Evolutionary conservation across 805 yeast genomes (phyloP).

Genomic region (Yamadazyma paraphyllophila): DNA sequence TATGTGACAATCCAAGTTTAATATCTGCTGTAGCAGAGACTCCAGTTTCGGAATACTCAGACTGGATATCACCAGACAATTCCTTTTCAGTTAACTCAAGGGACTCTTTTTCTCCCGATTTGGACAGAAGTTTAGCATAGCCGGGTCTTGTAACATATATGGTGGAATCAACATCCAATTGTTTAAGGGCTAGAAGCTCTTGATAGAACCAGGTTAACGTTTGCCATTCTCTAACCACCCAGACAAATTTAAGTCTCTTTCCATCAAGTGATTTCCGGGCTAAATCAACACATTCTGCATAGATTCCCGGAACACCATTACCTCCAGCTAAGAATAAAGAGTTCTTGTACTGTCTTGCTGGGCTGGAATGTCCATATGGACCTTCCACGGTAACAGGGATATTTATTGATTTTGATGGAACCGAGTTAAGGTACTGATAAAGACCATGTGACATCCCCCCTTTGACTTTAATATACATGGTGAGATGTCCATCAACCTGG

Average conservation of each 20-base stretch:
- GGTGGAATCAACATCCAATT: conserved; percentile 22
- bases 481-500: conserved; percentile 19
- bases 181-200: conserved; percentile 31
- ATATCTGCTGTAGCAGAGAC: neutral
- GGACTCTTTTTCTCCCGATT: neutral
- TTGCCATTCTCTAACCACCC: conserved; percentile 58
- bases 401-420: conserved; percentile 25
- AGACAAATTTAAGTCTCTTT: conserved; percentile 44
- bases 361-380: conserved; percentile 60
- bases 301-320: conserved; percentile 64
- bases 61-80: conserved; percentile 2
- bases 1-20: conserved; percentile 22
- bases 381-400: conserved; percentile 53
- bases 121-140: neutral
- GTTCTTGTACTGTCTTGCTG: conserved; percentile 50
- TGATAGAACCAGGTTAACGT: conserved; percentile 48
- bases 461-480: conserved; percentile 35
- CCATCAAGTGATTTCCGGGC: conserved; percentile 16
- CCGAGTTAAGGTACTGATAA: conserved; percentile 22
- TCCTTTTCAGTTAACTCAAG: conserved; percentile 7
- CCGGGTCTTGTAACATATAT: conserved; percentile 28
- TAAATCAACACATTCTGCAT: conserved; percentile 35
- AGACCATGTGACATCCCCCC: conserved; percentile 35
- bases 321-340: conserved; percentile 70
- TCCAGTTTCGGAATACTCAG: neutral